A percentile compares a stretch with the other conserved stretches of the same genome.
Conservation (phyloP, 2,329 filamentous ascomycete species). For the Pleurostoma richardsiae region DNA sequence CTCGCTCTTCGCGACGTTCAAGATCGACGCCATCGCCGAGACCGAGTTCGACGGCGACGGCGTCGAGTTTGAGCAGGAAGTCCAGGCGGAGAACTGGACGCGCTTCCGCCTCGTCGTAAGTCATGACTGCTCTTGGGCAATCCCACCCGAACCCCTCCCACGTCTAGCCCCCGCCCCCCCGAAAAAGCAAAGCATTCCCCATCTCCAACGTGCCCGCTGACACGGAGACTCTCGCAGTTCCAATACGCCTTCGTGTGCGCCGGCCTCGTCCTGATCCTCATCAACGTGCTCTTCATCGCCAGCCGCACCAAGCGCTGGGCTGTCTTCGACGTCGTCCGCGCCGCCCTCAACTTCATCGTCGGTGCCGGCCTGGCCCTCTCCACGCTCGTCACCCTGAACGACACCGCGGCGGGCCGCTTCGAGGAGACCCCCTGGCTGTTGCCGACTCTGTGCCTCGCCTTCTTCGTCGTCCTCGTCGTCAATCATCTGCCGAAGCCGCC, state of each 20-base stretch:
- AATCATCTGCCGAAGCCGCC: conserved; percentile 14
- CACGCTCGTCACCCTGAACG: conserved; percentile 10
- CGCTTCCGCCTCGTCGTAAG: conserved; percentile 9
- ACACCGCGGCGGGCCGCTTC: conserved; percentile 1
- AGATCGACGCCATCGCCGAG: conserved; percentile 11
- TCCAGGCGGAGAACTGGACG: conserved; percentile 1
- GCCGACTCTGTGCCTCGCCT: conserved; percentile 16
- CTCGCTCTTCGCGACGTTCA: conserved; percentile 14
- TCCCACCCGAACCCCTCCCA: not conserved
- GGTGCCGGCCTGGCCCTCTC: conserved; percentile 15
- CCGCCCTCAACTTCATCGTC: conserved; percentile 12
- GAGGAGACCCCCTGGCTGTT: conserved; percentile 15
- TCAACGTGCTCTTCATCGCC: conserved; percentile 15
- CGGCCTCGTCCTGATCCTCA: conserved; percentile 14
- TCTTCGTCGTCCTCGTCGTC: conserved; percentile 15
- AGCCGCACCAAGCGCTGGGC: conserved; percentile 9
- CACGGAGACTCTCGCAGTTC: conserved; percentile 5
- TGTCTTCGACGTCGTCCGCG: conserved; percentile 11
- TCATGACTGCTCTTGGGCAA: not conserved
- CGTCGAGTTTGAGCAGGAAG: conserved; percentile 5
- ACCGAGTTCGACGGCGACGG: not conserved
- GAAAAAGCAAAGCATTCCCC: no score
- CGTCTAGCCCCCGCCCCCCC: no score
- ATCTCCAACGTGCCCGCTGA: no score
- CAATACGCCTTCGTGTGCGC: conserved; percentile 13